Conservation (phyloP, 495 filamentous ascomycete species). For the Ramalina peruviana region DNA sequence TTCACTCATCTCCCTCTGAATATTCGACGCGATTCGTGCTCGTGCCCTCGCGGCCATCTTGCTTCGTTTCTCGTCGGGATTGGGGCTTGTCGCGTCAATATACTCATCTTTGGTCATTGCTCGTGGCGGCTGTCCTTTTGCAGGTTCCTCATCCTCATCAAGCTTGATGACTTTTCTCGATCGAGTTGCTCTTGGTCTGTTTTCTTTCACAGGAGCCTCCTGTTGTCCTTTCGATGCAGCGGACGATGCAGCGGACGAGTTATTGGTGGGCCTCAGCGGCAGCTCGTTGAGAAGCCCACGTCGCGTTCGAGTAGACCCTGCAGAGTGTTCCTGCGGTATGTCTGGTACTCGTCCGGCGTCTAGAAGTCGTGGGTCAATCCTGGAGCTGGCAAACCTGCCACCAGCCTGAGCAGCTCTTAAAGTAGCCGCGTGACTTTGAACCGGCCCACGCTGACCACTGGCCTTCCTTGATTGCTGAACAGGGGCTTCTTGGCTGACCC, state of each 20-base stretch:
- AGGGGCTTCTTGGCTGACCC: background rate
- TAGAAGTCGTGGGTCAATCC: background rate
- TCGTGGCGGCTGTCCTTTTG: background rate
- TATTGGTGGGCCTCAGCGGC: conserved; percentile 5
- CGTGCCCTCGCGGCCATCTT: conserved; percentile 11
- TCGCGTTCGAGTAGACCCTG: conserved; percentile 1
- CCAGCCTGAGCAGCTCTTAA: conserved; percentile 12
- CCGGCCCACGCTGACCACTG: conserved; percentile 4
- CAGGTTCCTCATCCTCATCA: conserved; percentile 3
- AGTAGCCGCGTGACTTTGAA: conserved; percentile 13
- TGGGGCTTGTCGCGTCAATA: conserved; percentile 6
- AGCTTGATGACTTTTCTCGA: conserved; percentile 7
- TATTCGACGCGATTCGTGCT: conserved; percentile 16
- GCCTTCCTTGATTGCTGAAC: background rate
- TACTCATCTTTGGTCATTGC: conserved; percentile 7
- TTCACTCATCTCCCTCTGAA: conserved; percentile 13
- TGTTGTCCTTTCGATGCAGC: background rate
- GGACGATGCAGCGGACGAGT: background rate
- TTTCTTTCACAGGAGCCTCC: conserved; percentile 3
- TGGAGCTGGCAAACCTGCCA: background rate
- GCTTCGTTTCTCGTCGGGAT: conserved; percentile 11
- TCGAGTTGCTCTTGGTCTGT: conserved; percentile 8
- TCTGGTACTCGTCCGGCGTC: background rate
- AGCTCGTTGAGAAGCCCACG: conserved; percentile 14
- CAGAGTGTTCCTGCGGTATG: background rate